Conservation (phyloP, 179 eudicot genomes). For the Beta macrorhiza region DNA sequence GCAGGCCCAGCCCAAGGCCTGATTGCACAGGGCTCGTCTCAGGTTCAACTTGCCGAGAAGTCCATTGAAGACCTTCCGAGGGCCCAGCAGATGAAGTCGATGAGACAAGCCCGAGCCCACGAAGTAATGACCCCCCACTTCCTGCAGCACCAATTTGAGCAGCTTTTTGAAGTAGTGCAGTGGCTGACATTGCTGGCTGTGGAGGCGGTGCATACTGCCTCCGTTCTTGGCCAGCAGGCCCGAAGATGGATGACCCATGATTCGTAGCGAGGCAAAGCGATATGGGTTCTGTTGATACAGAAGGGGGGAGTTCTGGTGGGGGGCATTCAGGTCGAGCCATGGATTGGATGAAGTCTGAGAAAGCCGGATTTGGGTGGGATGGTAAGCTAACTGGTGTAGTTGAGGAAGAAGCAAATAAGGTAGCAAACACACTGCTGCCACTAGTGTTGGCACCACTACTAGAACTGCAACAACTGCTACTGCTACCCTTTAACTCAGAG, state of each 20-base stretch:
- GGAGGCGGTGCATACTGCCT: slow-evolving; percentile 63
- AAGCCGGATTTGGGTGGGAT: slow-evolving; percentile 48
- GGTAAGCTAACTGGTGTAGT: slow-evolving; percentile 46
- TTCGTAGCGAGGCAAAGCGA: slow-evolving; percentile 75
- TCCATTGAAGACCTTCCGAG: slow-evolving; percentile 46
- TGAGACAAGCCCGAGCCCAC: slow-evolving; percentile 69
- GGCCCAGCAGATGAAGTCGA: slow-evolving; percentile 44
- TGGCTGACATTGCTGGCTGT: slow-evolving; percentile 88
- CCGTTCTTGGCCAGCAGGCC: slow-evolving; percentile 53
- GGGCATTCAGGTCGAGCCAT: slow-evolving; percentile 49
- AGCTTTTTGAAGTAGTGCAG: slow-evolving; percentile 91
- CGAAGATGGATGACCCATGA: slow-evolving; percentile 70
- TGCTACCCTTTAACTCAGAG: slow-evolving; percentile 39
- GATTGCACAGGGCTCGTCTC: slow-evolving; percentile 44
- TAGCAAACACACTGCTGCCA: slow-evolving; percentile 66
- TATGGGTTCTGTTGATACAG: slow-evolving; percentile 54
- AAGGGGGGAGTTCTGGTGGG: slow-evolving; percentile 40
- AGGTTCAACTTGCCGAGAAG: slow-evolving; percentile 41
- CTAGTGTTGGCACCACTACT: slow-evolving; percentile 51
- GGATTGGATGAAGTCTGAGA: slow-evolving; percentile 52
- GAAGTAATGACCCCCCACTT: slow-evolving; percentile 61
- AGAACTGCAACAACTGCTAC: slow-evolving; percentile 50
- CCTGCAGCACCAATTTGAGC: slow-evolving; percentile 83
- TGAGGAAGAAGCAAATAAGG: slow-evolving; percentile 71
- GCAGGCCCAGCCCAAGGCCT: slow-evolving; percentile 62